Evolutionary conservation across 2,329 filamentous ascomycete genomes (phyloP).

Genomic region (Bipolaris zeicola): DNA sequence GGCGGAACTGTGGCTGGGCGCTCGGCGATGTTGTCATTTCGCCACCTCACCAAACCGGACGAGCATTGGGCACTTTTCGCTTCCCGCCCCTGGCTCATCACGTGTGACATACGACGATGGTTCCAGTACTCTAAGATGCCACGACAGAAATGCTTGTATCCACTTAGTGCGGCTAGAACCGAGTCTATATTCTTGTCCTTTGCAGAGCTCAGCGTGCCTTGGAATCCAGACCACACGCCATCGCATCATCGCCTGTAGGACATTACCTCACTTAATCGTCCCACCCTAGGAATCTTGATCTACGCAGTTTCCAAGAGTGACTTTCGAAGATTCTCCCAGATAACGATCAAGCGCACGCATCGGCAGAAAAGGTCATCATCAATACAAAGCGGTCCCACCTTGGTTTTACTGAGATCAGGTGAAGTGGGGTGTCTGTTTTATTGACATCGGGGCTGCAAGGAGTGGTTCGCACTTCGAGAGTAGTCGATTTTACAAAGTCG

Average conservation of each 20-base stretch:
- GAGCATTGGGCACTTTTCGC: background rate
- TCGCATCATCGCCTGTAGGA: background rate
- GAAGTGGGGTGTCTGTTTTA: no score
- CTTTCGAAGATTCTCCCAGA: no score
- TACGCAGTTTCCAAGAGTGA: no score
- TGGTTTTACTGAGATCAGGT: no score
- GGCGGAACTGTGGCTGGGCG: constrained; percentile 18
- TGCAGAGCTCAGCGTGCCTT: background rate
- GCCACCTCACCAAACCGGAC: background rate
- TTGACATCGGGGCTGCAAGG: no score
- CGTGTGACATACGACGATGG: background rate
- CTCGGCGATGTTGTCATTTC: constrained; percentile 19
- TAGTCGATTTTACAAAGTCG: no score
- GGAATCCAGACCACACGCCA: background rate
- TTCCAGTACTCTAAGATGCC: background rate
- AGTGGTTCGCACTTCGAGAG: no score
- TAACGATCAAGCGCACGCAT: no score
- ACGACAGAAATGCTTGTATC: background rate
- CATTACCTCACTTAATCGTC: background rate
- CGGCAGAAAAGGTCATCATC: no score
- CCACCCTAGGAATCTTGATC: no score
- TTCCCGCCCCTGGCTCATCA: background rate
- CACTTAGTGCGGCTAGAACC: background rate
- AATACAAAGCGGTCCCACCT: no score
- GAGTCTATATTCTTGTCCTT: background rate